These are phyloP conservation scores for Pythium sukuiense DNA, from an alignment of 352 stramenopile species.

Conservation along the genomic window DNA sequence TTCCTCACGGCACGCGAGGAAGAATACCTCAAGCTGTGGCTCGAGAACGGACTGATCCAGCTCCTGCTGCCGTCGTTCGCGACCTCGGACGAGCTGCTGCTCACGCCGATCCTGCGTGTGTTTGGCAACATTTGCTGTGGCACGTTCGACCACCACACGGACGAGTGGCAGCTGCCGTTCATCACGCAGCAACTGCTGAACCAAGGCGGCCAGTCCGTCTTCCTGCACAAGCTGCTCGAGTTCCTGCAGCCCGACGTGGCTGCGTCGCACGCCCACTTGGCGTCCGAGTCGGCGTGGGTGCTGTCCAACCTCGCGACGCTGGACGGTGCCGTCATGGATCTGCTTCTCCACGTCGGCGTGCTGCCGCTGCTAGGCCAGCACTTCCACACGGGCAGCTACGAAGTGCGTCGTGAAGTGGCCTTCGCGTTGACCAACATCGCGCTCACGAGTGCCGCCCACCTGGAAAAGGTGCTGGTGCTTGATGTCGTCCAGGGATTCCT, in stretches of 20 bases:
- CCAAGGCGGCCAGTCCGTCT: constrained; percentile 38
- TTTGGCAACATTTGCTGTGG: constrained; percentile 82
- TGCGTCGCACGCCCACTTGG: constrained; percentile 36
- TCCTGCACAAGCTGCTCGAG: constrained; percentile 55
- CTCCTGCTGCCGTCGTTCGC: constrained; percentile 63
- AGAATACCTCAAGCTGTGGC: constrained; percentile 60
- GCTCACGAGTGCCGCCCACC: constrained; percentile 49
- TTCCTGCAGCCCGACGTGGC: constrained; percentile 52
- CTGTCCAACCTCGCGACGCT: constrained; percentile 74
- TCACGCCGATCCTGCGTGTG: constrained; percentile 75
- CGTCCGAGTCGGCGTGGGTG: constrained; percentile 71
- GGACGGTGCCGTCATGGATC: constrained; percentile 51
- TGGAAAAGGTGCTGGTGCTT: constrained; percentile 56
- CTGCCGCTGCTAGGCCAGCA: constrained; percentile 55
- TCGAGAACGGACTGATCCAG: constrained; percentile 55
- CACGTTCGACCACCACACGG: constrained; percentile 63
- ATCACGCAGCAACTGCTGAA: constrained; percentile 40
- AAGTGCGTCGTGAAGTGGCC: constrained; percentile 70
- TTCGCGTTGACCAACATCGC: constrained; percentile 76
- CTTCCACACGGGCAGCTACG: constrained; percentile 62
- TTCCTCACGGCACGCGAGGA: constrained; percentile 86
- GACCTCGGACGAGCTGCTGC: constrained; percentile 54
- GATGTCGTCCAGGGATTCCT: constrained; percentile 62
- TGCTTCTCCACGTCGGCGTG: constrained; percentile 51
- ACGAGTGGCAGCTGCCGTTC: constrained; percentile 71